phyloP scores from a whole-genome alignment of 179 eudicot genomes.

The Spinacia oleracea region DNA sequence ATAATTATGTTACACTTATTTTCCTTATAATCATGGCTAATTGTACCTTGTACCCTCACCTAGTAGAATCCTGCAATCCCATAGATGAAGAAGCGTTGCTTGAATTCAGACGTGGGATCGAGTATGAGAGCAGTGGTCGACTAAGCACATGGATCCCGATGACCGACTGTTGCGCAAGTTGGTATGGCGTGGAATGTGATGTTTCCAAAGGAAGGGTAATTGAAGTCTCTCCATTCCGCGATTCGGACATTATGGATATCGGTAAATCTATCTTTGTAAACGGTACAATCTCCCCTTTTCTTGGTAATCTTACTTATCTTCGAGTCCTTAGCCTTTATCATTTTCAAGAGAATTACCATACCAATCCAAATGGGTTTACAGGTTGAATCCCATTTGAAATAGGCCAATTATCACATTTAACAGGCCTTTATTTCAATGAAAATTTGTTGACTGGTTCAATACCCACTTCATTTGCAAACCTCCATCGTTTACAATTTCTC shows the following conservation, averaged over 20 bases:
- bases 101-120: conserved; percentile 49
- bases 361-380: no score
- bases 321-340: no score
- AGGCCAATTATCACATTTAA: conserved; percentile 46
- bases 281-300: conserved; percentile 61
- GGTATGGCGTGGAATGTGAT: conserved; percentile 71
- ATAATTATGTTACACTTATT: conserved; percentile 6
- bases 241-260: no score
- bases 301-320: no score
- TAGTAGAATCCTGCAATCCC: conserved; percentile 48
- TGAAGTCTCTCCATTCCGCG: no score
- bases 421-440: conserved; percentile 40
- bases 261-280: no score
- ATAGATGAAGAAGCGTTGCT: conserved; percentile 66
- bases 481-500: conserved; percentile 49
- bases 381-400: no score
- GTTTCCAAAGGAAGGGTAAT: conserved; percentile 46
- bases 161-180: conserved; percentile 64
- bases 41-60: not conserved
- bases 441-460: conserved; percentile 55
- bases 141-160: conserved; percentile 51
- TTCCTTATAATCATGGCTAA: conserved; percentile 10
- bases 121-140: no score
- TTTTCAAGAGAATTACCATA: no score
- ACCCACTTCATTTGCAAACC: conserved; percentile 49